Base-by-base conservation (phyloP, 73 alveolate species). In the Uronychia binucleata region DNA sequence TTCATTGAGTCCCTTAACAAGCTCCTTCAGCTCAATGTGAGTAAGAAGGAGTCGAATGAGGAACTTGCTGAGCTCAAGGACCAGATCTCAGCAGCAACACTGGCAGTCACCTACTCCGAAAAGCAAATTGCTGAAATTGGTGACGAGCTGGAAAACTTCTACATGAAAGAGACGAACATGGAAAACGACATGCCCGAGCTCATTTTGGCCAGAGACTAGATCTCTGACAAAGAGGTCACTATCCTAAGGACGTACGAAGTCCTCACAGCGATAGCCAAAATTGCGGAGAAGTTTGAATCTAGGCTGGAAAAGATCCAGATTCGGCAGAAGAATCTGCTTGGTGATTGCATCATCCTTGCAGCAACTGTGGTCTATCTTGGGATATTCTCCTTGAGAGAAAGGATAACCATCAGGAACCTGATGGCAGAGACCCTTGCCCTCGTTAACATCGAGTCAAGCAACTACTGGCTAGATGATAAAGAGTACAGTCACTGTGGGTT, bases 291-390 rank as follows among this genome's bases (percentile, higher is more conserved):
- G 83, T 34, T 88, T 19, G 33, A 46, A 28, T 30, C 34, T 11
- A 88, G 84, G 59, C 34, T 81, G 33, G 80, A 78, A 0, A 81
- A 74, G 13, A 31, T 74, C 57, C 59, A 80, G 33, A 46, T 46
- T 28, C 46, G 94, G 28, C 30, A 46, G 31, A 78, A 82, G 0
- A 60, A 29, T 32, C 34, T 86, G 59, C 87, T 86, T 1, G 94
- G 94, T n/a, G 94, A 88, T 46, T 80, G 86, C 57, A 28, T 88
- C 27, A 81, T 88, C 5, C 75, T 88, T 57, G 94, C 94, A 5
- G 33, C 88, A 11, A 74, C 90, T 0, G 80, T 88, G 5, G 74
- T 28, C 0, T 88, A 30, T 33, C 57, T 88, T 1, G 94, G 94
- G 1, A 67, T 75, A 11, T 88, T 88, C 80, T 88, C 94, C n/a